Conservation (phyloP, 2,329 filamentous ascomycete genomes). For the Neurospora sp. region DNA sequence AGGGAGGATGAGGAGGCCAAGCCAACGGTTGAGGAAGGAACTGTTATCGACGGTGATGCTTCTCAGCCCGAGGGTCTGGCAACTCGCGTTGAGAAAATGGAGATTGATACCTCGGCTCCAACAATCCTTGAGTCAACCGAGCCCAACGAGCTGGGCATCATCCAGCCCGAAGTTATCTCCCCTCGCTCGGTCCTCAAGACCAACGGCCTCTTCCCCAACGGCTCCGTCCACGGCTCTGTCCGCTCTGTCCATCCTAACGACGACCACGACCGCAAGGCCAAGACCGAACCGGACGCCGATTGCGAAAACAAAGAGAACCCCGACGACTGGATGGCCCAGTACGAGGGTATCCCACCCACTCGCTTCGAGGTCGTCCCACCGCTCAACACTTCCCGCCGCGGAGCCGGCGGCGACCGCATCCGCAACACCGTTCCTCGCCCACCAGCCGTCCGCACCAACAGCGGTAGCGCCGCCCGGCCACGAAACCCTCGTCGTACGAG, state of each 20-base stretch:
- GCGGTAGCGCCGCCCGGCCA: conserved; percentile 26
- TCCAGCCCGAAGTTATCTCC: conserved; percentile 7
- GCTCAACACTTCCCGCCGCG: conserved; percentile 38
- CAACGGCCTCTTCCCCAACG: conserved; percentile 18
- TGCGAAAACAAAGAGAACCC: conserved; percentile 19
- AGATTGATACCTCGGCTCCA: conserved; percentile 2
- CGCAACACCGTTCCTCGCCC: conserved; percentile 32
- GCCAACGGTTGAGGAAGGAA: conserved; percentile 22
- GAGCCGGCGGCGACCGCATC: conserved; percentile 35
- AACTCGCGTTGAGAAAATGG: conserved; percentile 22
- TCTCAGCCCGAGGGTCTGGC: conserved; percentile 15
- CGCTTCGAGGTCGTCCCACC: conserved; percentile 74
- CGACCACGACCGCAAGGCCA: conserved; percentile 12
- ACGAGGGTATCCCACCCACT: conserved; percentile 52
- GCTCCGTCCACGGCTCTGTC: conserved; percentile 1
- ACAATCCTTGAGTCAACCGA: conserved; percentile 30
- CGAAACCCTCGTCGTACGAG: conserved; percentile 27
- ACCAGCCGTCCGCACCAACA: conserved; percentile 24
- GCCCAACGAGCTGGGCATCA: conserved; percentile 22
- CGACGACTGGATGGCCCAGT: conserved; percentile 35
- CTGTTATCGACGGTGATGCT: conserved; percentile 23
- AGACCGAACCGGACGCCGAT: conserved; percentile 11
- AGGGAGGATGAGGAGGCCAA: conserved; percentile 61
- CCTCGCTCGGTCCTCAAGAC: conserved; percentile 7
- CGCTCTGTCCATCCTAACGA: conserved; percentile 4